Percentiles rank a stretch among this genome's conserved stretches.
phyloP scores from a whole-genome alignment of 2,329 filamentous ascomycete genomes.

The Sphaerostilbella broomeana region DNA sequence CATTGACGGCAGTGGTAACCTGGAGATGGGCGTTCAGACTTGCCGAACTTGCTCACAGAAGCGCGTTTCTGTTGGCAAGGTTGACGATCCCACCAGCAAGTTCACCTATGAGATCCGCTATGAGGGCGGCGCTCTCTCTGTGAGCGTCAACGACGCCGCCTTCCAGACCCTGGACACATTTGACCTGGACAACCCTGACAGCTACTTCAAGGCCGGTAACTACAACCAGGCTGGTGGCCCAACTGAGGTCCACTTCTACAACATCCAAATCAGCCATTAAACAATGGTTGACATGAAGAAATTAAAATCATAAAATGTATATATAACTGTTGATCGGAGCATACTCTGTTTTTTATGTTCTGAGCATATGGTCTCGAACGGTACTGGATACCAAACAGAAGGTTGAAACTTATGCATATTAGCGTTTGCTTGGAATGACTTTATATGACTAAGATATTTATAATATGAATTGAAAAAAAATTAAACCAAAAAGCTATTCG shows the following conservation, averaged over 20 bases:
- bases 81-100: slow-evolving; percentile 24
- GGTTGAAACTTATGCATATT: too few relatives aligned
- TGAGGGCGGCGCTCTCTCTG: slow-evolving; percentile 25
- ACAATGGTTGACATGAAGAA: neutral
- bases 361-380: too few relatives aligned
- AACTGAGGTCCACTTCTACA: slow-evolving; percentile 21
- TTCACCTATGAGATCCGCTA: slow-evolving; percentile 35
- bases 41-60: slow-evolving; percentile 24
- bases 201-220: slow-evolving; percentile 34
- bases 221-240: slow-evolving; percentile 28
- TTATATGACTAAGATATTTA: too few relatives aligned
- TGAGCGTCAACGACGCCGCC: slow-evolving; percentile 24
- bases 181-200: slow-evolving; percentile 23
- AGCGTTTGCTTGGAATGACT: too few relatives aligned
- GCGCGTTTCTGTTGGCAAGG: slow-evolving; percentile 25
- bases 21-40: slow-evolving; percentile 34
- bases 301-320: too few relatives aligned
- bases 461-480: too few relatives aligned
- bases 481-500: too few relatives aligned
- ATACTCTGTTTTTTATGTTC: too few relatives aligned
- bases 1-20: slow-evolving; percentile 26
- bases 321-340: too few relatives aligned
- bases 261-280: slow-evolving; percentile 5
- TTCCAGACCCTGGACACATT: slow-evolving; percentile 22
- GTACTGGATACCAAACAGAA: too few relatives aligned